Evolutionary conservation across 805 yeast genomes (phyloP).

Genomic region (Candida lessepsii): DNA sequence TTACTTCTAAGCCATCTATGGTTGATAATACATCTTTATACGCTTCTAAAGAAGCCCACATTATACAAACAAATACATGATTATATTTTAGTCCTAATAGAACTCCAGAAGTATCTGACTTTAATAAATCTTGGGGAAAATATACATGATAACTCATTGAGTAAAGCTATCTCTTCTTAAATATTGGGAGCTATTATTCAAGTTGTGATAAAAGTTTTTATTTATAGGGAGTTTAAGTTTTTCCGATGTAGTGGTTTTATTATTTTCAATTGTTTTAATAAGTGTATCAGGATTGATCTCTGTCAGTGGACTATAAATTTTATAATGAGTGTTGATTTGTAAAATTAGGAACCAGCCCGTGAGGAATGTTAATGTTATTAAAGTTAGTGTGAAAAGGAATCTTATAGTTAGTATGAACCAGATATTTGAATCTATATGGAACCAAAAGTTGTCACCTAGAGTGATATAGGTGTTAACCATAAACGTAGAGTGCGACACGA

Average conservation of each 20-base stretch:
- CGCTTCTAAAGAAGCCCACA: neutral
- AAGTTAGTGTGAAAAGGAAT: neutral
- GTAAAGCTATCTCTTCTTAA: conserved; percentile 41
- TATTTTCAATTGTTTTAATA: neutral
- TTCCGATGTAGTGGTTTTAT: neutral
- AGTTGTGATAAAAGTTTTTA: conserved; percentile 19
- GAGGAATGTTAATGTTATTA: neutral
- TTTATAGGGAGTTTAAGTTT: conserved; percentile 5
- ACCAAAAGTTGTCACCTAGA: too few relatives aligned
- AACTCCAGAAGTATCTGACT: conserved; percentile 3
- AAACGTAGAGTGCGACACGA: too few relatives aligned
- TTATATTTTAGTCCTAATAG: conserved; percentile 12
- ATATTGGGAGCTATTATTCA: conserved; percentile 44
- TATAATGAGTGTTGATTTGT: neutral
- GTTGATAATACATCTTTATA: neutral
- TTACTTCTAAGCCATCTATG: neutral
- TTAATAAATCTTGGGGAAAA: conserved; percentile 32
- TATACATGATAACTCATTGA: conserved; percentile 27
- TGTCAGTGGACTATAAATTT: neutral
- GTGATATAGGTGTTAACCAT: neutral
- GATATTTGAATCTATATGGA: too few relatives aligned
- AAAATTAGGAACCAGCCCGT: neutral
- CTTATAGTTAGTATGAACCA: neutral
- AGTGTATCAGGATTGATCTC: neutral
- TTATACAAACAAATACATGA: conserved; percentile 10